These are phyloP conservation scores for Opeltia flavorubescens DNA, from an alignment of 495 filamentous ascomycete genomes.

Conservation along the genomic window DNA sequence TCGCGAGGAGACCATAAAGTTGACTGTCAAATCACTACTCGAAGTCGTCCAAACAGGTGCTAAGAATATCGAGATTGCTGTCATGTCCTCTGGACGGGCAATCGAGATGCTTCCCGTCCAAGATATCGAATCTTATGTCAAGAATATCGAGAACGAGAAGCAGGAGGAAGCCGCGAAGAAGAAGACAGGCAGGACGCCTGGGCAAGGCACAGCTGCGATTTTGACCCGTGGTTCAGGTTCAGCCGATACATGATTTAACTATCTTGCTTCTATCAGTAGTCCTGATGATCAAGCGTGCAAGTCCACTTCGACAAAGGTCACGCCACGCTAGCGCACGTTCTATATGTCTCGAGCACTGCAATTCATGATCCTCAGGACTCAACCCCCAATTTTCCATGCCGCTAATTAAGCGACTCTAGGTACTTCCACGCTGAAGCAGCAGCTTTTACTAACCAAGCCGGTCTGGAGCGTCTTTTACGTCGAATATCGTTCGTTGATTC, in stretches of 20 bases:
- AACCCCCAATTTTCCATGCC: no score
- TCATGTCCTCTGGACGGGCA: slow-evolving; percentile 88
- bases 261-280: no score
- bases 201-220: slow-evolving; percentile 65
- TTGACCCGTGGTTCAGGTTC: slow-evolving; percentile 49
- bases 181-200: slow-evolving; percentile 69
- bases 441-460: slow-evolving; percentile 47
- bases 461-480: slow-evolving; percentile 55
- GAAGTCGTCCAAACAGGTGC: slow-evolving; percentile 98
- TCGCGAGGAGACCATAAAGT: slow-evolving; percentile 86
- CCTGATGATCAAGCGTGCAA: background rate
- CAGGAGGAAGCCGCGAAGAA: slow-evolving; percentile 96
- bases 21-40: slow-evolving; percentile 92
- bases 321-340: no score
- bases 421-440: background rate
- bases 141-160: slow-evolving; percentile 98
- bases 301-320: no score
- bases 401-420: no score
- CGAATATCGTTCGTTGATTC: slow-evolving; percentile 52
- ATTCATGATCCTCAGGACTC: no score
- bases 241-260: slow-evolving; percentile 16
- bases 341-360: no score
- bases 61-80: slow-evolving; percentile 98
- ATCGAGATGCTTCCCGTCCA: slow-evolving; percentile 93
- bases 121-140: slow-evolving; percentile 90